phyloP scores from a whole-genome alignment of 2,329 filamentous ascomycete genomes.

The Xylariales sp. region DNA sequence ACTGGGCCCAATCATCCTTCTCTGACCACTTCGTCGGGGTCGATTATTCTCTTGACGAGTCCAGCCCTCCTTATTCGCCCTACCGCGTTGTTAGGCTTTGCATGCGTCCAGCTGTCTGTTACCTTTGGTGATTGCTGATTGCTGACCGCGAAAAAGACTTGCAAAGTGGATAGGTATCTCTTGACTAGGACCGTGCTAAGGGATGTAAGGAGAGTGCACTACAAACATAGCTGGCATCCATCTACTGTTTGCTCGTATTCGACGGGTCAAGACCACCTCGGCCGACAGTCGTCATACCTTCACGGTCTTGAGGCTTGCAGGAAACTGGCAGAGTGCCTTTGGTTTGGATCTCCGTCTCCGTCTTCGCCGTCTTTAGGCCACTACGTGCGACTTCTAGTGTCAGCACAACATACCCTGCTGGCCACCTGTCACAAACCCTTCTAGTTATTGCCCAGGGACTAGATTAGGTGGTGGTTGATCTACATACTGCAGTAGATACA shows the following conservation, averaged over 20 bases:
- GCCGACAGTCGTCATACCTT: conserved; percentile 18
- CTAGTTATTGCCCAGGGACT: neutral
- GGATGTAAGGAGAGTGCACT: conserved; percentile 7
- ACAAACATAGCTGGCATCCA: conserved; percentile 9
- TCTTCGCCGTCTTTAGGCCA: conserved; percentile 15
- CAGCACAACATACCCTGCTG: conserved; percentile 20
- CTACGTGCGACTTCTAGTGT: conserved; percentile 22
- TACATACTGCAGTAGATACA: conserved; percentile 3
- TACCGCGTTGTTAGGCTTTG: conserved; percentile 17
- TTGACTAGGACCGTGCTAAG: neutral
- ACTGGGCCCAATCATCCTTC: conserved; percentile 15
- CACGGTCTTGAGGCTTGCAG: conserved; percentile 11
- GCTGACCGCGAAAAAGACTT: neutral
- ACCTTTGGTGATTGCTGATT: conserved; percentile 9
- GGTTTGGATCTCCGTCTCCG: conserved; percentile 11
- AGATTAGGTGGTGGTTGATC: conserved; percentile 2
- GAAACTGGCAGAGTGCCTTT: conserved; percentile 2
- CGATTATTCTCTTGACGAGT: conserved; percentile 18
- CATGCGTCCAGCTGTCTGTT: conserved; percentile 4
- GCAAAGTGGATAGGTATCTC: conserved; percentile 2
- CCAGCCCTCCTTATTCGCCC: conserved; percentile 14
- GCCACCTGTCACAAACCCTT: neutral
- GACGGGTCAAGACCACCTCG: conserved; percentile 9
- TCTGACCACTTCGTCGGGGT: conserved; percentile 19
- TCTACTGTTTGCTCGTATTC: conserved; percentile 2